Evolutionary conservation across 23 red algal genomes (phyloP).

Genomic region (Gracilaria gracilis): DNA sequence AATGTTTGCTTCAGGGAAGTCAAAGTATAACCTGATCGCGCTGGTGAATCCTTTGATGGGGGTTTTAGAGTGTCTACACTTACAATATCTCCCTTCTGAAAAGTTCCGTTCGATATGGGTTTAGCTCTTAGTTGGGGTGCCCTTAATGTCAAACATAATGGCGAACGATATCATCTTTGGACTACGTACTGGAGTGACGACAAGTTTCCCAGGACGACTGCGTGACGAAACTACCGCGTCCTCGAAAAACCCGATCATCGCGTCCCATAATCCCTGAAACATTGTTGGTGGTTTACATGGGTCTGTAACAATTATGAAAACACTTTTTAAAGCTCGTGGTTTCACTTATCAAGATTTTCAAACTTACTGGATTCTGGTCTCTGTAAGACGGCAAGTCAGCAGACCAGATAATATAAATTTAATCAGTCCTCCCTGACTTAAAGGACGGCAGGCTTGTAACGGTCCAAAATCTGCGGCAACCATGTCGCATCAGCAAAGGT

Average conservation of each 20-base stretch:
- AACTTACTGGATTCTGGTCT: slow-evolving; percentile 57
- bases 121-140: not conserved
- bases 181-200: slow-evolving; percentile 69
- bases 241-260: slow-evolving; percentile 64
- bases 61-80: slow-evolving; percentile 67
- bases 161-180: not conserved
- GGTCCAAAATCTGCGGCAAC: slow-evolving; percentile 37
- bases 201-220: slow-evolving; percentile 68
- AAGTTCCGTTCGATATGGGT: slow-evolving; percentile 6
- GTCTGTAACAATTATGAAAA: not conserved
- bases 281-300: too few relatives aligned
- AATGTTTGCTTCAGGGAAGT: slow-evolving; percentile 38
- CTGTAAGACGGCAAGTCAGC: slow-evolving; percentile 45
- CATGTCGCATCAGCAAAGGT: not conserved
- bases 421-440: slow-evolving; percentile 34
- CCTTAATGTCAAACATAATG: not conserved
- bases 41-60: slow-evolving; percentile 19
- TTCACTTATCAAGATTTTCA: not conserved
- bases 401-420: slow-evolving; percentile 66
- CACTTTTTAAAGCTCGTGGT: too few relatives aligned
- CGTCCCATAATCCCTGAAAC: slow-evolving; percentile 57
- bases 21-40: slow-evolving; percentile 40
- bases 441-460: slow-evolving; percentile 40
- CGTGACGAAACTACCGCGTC: slow-evolving; percentile 68
- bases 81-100: slow-evolving; percentile 60